Base-by-base conservation (phyloP, 768 basidiomycete genomes). In the Sarcodon sp. region DNA sequence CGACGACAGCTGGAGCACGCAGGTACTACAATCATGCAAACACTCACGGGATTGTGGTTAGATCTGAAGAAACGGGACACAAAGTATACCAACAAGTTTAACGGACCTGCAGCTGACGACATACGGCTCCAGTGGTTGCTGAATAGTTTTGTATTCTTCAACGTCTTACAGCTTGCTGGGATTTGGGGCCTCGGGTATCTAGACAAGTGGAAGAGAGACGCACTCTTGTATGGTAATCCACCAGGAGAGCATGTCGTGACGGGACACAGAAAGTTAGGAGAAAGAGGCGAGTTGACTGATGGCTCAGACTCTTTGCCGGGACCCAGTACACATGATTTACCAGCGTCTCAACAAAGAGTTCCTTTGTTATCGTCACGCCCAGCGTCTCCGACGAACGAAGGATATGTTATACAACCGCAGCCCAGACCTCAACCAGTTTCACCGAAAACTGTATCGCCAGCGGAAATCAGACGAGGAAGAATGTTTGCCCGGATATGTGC, bases 1-100 rank as follows among this genome's bases (percentile, higher is more conserved):
- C 45, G 27, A 8, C 43, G 48, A 38, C 49, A 87, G 84, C 66
- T 88, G 50, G 86, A 88, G 58, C 79, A 84, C 60, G 77, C 79
- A 2, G 84, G 84, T 1, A 75, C 80, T 3, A 83, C 80, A 0
- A 73, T 86, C 47, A 76, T 80, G 49, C 81, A 87, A 54, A 86
- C 83, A 0, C 56, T 87, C 9, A 73, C 83, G n/a, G 85, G 86
- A 41, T 66, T 86, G 32, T 63, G 74, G 18, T 69, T 88, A 10
- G 85, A 88, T 58, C 64, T 55, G 47, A 66, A 64, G 44, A 58
- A 60, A 35, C 57, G 59, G 52, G 50, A 47, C 37, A 51, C 13
- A 37, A 59, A 58, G 53, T 51, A 51, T 32, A 56, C 57, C n/a
- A 53, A 55, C 44, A 58, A 61, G 50, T 53, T 57, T 9, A 55